Evolutionary conservation across 2,329 filamentous ascomycete genomes (phyloP).

Genomic region (Diaporthe sp.): DNA sequence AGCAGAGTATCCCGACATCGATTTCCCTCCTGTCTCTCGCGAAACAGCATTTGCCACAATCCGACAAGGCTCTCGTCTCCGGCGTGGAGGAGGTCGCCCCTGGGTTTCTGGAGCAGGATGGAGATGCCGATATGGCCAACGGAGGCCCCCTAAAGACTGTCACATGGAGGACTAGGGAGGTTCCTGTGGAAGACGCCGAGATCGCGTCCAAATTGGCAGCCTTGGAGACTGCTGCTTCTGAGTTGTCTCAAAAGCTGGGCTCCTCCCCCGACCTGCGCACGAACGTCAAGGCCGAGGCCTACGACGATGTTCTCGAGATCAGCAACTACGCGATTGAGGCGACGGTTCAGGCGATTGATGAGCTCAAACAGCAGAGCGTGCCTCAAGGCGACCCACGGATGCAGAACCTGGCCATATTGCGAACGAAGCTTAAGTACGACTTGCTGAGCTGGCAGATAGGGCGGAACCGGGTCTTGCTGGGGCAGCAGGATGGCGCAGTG

Average conservation of each 20-base stretch:
- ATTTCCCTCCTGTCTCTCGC: slow-evolving; percentile 83
- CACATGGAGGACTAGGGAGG: slow-evolving; percentile 85
- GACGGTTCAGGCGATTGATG: slow-evolving; percentile 92
- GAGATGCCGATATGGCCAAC: slow-evolving; percentile 57
- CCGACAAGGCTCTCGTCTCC: slow-evolving; percentile 69
- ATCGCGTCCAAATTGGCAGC: slow-evolving; percentile 86
- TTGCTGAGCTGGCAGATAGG: slow-evolving; percentile 96
- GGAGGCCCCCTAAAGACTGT: slow-evolving; percentile 75
- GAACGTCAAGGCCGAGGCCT: slow-evolving; percentile 82
- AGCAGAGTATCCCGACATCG: slow-evolving; percentile 87
- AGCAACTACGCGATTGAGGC: slow-evolving; percentile 96
- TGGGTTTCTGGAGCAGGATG: slow-evolving; percentile 70
- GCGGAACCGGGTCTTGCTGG: slow-evolving; percentile 88
- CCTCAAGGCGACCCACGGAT: slow-evolving; percentile 86
- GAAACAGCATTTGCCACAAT: slow-evolving; percentile 78
- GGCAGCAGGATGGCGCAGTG: slow-evolving; percentile 80
- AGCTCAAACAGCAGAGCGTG: slow-evolving; percentile 84
- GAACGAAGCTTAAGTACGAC: slow-evolving; percentile 92
- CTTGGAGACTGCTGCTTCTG: slow-evolving; percentile 66
- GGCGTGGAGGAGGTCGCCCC: slow-evolving; percentile 79
- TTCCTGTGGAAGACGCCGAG: slow-evolving; percentile 90
- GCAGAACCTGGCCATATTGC: slow-evolving; percentile 92
- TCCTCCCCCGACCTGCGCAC: slow-evolving; percentile 56
- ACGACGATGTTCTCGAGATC: slow-evolving; percentile 89
- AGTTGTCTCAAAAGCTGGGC: slow-evolving; percentile 59